Percentiles rank a stretch among this genome's conserved stretches.
These are phyloP conservation scores for Xerocomellus amylosporus DNA, from an alignment of 768 basidiomycete genomes.

Conservation along the genomic window DNA sequence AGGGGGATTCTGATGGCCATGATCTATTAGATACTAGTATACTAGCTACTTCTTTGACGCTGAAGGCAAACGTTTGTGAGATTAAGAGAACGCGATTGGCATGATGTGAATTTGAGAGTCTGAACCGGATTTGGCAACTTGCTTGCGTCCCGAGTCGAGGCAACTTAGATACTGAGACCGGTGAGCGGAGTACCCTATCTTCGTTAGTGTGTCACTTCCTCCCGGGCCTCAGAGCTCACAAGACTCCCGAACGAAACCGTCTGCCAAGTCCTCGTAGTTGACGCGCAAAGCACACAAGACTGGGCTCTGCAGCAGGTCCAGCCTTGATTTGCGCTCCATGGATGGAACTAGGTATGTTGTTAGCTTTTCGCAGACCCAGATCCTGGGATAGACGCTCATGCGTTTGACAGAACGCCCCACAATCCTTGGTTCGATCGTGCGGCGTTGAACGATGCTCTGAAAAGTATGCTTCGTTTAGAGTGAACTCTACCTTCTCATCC, in stretches of 20 bases:
- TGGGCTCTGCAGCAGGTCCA: slow-evolving; percentile 65
- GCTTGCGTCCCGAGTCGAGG: slow-evolving; percentile 4
- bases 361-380: background rate
- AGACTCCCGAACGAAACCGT: slow-evolving; percentile 14
- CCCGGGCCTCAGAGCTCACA: slow-evolving; percentile 12
- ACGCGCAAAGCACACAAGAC: slow-evolving; percentile 70
- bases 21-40: background rate
- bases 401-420: slow-evolving; percentile 43
- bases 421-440: slow-evolving; percentile 62
- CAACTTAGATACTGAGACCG: slow-evolving; percentile 12
- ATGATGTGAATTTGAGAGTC: background rate
- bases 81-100: background rate
- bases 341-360: slow-evolving; percentile 63
- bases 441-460: slow-evolving; percentile 62
- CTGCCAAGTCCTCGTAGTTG: slow-evolving; percentile 16
- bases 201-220: slow-evolving; percentile 16
- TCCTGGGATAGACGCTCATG: slow-evolving; percentile 20
- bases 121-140: slow-evolving; percentile 22
- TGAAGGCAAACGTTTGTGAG: slow-evolving; percentile 1
- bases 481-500: background rate
- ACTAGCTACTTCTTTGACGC: background rate
- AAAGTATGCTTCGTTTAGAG: slow-evolving; percentile 45
- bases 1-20: slow-evolving; percentile 61
- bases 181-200: slow-evolving; percentile 25
- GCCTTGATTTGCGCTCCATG: slow-evolving; percentile 59